Conservation (phyloP, 2,329 filamentous ascomycete species). For the Parastagonospora avenae region DNA sequence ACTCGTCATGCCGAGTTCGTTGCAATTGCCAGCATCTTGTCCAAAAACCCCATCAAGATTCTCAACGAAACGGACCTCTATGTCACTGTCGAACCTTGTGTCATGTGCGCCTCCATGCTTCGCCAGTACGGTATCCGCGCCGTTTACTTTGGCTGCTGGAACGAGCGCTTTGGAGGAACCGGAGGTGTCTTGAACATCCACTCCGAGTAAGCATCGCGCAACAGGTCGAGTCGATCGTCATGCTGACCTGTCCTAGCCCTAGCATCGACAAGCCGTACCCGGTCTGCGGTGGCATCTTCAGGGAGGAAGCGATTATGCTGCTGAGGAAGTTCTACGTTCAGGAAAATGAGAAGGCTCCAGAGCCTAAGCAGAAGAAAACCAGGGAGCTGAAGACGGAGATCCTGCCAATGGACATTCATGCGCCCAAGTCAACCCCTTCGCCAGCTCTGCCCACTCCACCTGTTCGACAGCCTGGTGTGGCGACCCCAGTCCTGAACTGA, state of each 20-base stretch:
- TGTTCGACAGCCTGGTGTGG: neutral
- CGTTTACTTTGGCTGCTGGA: conserved; percentile 93
- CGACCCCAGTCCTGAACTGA: neutral
- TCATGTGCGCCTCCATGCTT: conserved; percentile 96
- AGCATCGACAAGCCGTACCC: conserved; percentile 80
- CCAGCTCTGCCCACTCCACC: conserved; percentile 15
- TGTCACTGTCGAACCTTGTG: conserved; percentile 96
- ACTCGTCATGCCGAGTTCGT: conserved; percentile 96
- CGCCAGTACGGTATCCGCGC: conserved; percentile 85
- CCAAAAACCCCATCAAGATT: conserved; percentile 68
- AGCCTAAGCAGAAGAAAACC: conserved; percentile 68
- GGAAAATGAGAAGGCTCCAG: conserved; percentile 84
- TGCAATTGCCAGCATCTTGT: conserved; percentile 72
- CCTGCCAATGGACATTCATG: conserved; percentile 51
- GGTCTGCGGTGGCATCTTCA: conserved; percentile 84
- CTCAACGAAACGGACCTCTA: conserved; percentile 81
- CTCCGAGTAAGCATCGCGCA: conserved; percentile 56
- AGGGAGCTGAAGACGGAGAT: conserved; percentile 67
- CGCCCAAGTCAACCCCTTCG: conserved; percentile 38
- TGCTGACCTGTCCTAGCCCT: conserved; percentile 49
- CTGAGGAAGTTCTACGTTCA: conserved; percentile 95
- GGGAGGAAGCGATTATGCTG: conserved; percentile 91
- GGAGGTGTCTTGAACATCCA: conserved; percentile 92
- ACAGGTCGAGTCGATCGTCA: neutral
- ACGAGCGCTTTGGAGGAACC: conserved; percentile 96